Conservation (phyloP, 495 filamentous ascomycete genomes). For the Penicillium maclennaniae region DNA sequence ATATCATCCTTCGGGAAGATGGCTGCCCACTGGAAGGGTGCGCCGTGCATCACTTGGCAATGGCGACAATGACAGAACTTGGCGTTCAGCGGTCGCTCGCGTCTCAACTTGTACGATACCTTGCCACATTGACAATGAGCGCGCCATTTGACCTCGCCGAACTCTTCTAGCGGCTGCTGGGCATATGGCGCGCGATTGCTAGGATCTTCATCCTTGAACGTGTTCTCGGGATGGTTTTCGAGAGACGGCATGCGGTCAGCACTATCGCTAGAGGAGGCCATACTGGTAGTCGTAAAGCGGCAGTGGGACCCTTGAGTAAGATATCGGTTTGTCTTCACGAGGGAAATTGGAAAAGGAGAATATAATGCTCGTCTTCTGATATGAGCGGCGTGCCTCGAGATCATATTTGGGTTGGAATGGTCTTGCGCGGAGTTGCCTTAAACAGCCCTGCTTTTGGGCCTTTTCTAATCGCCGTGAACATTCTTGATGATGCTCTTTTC, state of each 20-base stretch:
- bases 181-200: slow-evolving; percentile 63
- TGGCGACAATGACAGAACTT: slow-evolving; percentile 88
- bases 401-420: too few relatives aligned
- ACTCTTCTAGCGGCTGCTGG: slow-evolving; percentile 46
- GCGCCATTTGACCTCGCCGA: slow-evolving; percentile 61
- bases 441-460: too few relatives aligned
- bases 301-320: too few relatives aligned
- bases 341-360: too few relatives aligned
- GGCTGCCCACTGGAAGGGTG: slow-evolving; percentile 89
- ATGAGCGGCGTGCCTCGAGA: too few relatives aligned
- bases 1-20: slow-evolving; percentile 86
- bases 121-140: slow-evolving; percentile 77
- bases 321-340: too few relatives aligned
- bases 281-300: neutral
- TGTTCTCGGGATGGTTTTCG: slow-evolving; percentile 7
- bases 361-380: too few relatives aligned
- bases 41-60: slow-evolving; percentile 78
- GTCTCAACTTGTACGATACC: slow-evolving; percentile 64
- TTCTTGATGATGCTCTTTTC: too few relatives aligned
- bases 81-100: slow-evolving; percentile 65
- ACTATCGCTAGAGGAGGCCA: neutral
- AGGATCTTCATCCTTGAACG: slow-evolving; percentile 44
- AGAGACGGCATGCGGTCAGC: too few relatives aligned
- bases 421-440: too few relatives aligned
- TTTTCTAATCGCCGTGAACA: too few relatives aligned